Conservation (phyloP, 2,329 filamentous ascomycete species). For the Elsinoe batatas region DNA sequence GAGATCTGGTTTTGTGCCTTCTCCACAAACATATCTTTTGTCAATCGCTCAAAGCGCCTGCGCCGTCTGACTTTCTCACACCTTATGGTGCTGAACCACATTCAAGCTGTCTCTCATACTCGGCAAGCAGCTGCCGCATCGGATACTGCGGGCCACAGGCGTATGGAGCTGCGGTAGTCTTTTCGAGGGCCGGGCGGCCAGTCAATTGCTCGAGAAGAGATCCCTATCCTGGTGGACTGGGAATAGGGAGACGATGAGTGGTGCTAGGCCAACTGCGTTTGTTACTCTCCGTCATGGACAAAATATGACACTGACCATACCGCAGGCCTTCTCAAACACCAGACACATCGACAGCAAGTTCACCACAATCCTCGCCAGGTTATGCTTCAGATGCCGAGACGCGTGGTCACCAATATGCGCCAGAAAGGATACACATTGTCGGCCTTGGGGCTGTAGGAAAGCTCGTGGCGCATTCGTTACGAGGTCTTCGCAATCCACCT, state of each 20-base stretch:
- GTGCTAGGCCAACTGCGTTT: conserved; percentile 18
- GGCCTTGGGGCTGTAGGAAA: conserved; percentile 74
- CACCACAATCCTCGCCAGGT: conserved; percentile 17
- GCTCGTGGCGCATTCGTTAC: conserved; percentile 65
- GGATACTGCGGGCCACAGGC: conserved; percentile 31
- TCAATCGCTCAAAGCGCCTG: background rate
- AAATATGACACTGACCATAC: background rate
- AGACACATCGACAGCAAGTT: conserved; percentile 22
- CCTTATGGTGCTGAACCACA: conserved; percentile 14
- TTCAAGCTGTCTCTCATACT: conserved; percentile 37
- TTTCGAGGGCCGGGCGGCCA: conserved; percentile 35
- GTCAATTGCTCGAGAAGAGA: background rate
- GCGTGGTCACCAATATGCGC: background rate
- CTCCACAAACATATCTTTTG: background rate
- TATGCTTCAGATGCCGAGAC: background rate
- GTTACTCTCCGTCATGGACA: background rate
- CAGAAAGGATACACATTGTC: conserved; percentile 57
- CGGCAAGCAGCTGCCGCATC: conserved; percentile 37
- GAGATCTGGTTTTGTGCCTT: conserved; percentile 1
- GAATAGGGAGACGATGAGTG: conserved; percentile 10
- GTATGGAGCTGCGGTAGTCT: conserved; percentile 36
- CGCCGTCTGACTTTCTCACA: background rate
- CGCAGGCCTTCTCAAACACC: conserved; percentile 4
- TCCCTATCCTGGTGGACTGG: conserved; percentile 14
- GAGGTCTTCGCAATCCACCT: conserved; percentile 50